Conservation (phyloP, 352 stramenopile species). For the Pythium sp. region DNA sequence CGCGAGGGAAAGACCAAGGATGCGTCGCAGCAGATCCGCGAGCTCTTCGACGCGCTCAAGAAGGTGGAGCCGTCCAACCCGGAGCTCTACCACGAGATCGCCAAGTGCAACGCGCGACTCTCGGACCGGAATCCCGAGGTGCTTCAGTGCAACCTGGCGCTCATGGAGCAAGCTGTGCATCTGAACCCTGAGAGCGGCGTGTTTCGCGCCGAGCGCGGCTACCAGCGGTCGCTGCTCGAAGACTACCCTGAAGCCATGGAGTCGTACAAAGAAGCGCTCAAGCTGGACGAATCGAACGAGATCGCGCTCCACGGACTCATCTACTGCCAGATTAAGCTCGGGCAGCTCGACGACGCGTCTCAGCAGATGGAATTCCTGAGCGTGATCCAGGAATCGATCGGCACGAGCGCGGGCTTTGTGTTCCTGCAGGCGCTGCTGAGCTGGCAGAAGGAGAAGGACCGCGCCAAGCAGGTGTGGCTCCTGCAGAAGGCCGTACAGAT, state of each 20-base stretch:
- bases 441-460: slow-evolving; percentile 76
- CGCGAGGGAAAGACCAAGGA: slow-evolving; percentile 57
- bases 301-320: slow-evolving; percentile 89
- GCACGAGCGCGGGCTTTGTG: slow-evolving; percentile 69
- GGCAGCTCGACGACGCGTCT: slow-evolving; percentile 84
- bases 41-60: slow-evolving; percentile 67
- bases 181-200: slow-evolving; percentile 56
- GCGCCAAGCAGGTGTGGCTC: slow-evolving; percentile 59
- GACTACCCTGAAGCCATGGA: slow-evolving; percentile 81
- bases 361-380: slow-evolving; percentile 92
- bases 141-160: slow-evolving; percentile 59
- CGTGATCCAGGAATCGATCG: slow-evolving; percentile 88
- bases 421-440: slow-evolving; percentile 86
- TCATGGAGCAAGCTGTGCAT: slow-evolving; percentile 71
- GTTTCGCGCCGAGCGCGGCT: slow-evolving; percentile 74
- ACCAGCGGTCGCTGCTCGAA: slow-evolving; percentile 69
- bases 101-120: slow-evolving; percentile 55
- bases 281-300: slow-evolving; percentile 86
- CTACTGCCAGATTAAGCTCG: slow-evolving; percentile 90
- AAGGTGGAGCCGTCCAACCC: slow-evolving; percentile 69
- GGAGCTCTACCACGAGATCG: slow-evolving; percentile 61
- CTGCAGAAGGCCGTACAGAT: slow-evolving; percentile 77
- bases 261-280: slow-evolving; percentile 83
- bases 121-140: slow-evolving; percentile 68
- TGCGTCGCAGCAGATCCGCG: slow-evolving; percentile 49